phyloP scores from a whole-genome alignment of 306 rosid species.

The Senna siamea region DNA sequence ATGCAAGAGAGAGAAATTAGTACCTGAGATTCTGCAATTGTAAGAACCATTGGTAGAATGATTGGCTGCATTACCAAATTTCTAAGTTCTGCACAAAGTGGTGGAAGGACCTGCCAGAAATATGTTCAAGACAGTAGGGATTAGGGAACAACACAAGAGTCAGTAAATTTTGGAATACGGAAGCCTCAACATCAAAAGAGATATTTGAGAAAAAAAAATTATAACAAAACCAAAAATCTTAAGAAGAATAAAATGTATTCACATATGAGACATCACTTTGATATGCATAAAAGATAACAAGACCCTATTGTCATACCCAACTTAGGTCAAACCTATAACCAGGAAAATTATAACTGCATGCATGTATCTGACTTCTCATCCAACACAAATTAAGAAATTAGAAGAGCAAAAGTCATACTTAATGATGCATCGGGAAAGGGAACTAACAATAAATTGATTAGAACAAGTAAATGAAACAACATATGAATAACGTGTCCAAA shows the following conservation, averaged over 20 bases:
- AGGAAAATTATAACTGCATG: background rate
- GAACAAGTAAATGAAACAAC: constrained; percentile 30
- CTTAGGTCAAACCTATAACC: constrained; percentile 10
- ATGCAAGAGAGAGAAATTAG: constrained; percentile 9
- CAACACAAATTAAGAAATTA: constrained; percentile 12
- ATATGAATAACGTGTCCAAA: constrained; percentile 21
- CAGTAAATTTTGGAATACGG: too few species aligned
- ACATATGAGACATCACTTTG: constrained; percentile 14
- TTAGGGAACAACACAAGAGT: background rate
- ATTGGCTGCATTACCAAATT: constrained; percentile 97
- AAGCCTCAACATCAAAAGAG: too few species aligned
- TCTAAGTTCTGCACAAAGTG: constrained; percentile 98
- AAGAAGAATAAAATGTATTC: too few species aligned
- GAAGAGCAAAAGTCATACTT: background rate
- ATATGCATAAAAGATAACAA: background rate
- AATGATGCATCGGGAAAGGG: constrained; percentile 27
- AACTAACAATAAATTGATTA: constrained; percentile 25
- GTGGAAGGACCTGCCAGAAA: constrained; percentile 87
- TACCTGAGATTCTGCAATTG: constrained; percentile 99
- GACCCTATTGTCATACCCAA: constrained; percentile 16
- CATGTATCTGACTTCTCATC: background rate
- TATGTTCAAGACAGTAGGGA: constrained; percentile 23
- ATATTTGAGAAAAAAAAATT: too few species aligned
- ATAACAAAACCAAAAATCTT: too few species aligned
- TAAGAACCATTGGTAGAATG: constrained; percentile 99